phyloP scores from a whole-genome alignment of 2,329 filamentous ascomycete genomes.

The Bipolaris bicolor region DNA sequence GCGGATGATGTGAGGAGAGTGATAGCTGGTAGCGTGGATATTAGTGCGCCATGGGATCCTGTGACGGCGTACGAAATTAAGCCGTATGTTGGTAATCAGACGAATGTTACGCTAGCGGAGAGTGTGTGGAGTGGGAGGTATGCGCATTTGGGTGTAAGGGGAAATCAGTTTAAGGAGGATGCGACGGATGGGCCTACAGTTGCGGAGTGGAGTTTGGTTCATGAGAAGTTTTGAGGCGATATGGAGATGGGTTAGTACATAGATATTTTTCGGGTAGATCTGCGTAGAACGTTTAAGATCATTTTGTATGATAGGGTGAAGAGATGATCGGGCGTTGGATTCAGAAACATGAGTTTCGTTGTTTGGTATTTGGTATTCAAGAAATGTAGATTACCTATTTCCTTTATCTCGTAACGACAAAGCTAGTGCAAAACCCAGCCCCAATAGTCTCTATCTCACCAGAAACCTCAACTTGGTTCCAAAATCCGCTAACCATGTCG shows the following conservation, averaged over 20 bases:
- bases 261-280: background rate
- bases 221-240: conserved; percentile 12
- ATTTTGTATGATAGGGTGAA: background rate
- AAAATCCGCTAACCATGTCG: conserved; percentile 39
- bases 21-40: conserved; percentile 38
- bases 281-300: background rate
- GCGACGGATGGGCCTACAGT: conserved; percentile 57
- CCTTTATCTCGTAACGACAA: conserved; percentile 25
- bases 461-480: conserved; percentile 36
- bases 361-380: too few species aligned
- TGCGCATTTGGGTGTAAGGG: conserved; percentile 56
- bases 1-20: conserved; percentile 25
- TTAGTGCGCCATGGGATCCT: conserved; percentile 52
- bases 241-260: background rate
- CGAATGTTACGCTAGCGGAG: conserved; percentile 50
- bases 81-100: conserved; percentile 54
- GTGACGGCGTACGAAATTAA: conserved; percentile 45
- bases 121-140: conserved; percentile 53
- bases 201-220: conserved; percentile 57
- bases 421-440: conserved; percentile 40
- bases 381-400: too few species aligned
- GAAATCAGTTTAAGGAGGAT: conserved; percentile 51
- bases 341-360: background rate
- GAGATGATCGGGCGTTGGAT: too few species aligned
- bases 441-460: conserved; percentile 30